These are phyloP conservation scores for Aspergillus sojae DNA, from an alignment of 2,329 filamentous ascomycete species.

Conservation along the genomic window DNA sequence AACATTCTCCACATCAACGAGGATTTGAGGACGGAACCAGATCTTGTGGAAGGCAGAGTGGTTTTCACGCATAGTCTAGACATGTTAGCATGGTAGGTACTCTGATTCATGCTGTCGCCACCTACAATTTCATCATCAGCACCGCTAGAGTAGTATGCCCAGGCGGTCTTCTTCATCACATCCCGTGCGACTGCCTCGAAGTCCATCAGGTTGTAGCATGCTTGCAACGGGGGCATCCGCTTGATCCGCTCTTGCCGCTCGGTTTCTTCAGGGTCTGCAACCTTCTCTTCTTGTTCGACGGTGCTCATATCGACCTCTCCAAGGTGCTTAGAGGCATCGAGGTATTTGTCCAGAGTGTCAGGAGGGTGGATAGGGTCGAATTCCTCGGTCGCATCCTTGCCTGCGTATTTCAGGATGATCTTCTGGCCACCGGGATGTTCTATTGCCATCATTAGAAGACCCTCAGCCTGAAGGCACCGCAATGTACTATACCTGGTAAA, in stretches of 20 bases:
- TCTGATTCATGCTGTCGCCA: background rate
- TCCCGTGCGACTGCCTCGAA: conserved; percentile 90
- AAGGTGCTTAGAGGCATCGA: conserved; percentile 82
- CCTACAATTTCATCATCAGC: conserved; percentile 85
- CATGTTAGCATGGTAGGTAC: background rate
- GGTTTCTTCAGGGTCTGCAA: conserved; percentile 69
- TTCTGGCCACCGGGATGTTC: conserved; percentile 88
- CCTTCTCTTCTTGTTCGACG: conserved; percentile 68
- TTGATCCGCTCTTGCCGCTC: conserved; percentile 74
- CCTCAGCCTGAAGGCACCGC: background rate
- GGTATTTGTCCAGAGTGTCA: conserved; percentile 81
- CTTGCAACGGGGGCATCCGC: conserved; percentile 76
- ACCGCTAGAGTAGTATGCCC: conserved; percentile 96
- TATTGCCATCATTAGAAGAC: conserved; percentile 29
- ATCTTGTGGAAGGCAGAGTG: conserved; percentile 95
- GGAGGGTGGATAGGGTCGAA: conserved; percentile 89
- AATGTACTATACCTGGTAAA: conserved; percentile 61
- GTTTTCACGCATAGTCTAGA: conserved; percentile 88
- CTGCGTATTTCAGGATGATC: conserved; percentile 95
- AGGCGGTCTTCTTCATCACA: conserved; percentile 94
- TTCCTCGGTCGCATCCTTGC: conserved; percentile 90
- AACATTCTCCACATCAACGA: conserved; percentile 86
- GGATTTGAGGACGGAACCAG: conserved; percentile 88
- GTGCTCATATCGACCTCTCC: conserved; percentile 88
- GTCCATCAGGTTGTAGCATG: conserved; percentile 93